phyloP scores from a whole-genome alignment of 768 basidiomycete species.

The Rickenella mellea region DNA sequence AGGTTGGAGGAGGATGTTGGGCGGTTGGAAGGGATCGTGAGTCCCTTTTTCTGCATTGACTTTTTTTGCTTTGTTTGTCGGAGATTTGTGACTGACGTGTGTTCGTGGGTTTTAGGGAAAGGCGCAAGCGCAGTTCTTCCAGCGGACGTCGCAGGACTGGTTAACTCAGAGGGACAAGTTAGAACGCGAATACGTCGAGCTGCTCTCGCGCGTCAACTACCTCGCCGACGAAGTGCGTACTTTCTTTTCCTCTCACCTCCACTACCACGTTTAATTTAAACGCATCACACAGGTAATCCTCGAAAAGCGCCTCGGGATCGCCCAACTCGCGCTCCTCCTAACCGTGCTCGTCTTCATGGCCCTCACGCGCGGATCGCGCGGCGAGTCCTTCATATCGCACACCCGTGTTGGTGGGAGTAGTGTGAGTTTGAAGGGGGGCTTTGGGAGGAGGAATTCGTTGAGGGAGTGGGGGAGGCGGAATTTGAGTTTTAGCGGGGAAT shows the following conservation, averaged over 20 bases:
- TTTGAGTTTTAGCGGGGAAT: slow-evolving; percentile 47
- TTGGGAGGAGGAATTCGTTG: slow-evolving; percentile 17
- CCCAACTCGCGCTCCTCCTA: slow-evolving; percentile 76
- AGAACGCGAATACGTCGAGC: slow-evolving; percentile 60
- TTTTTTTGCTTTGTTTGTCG: background rate
- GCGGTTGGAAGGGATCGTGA: slow-evolving; percentile 63
- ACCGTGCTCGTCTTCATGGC: slow-evolving; percentile 81
- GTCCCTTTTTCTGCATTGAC: slow-evolving; percentile 17
- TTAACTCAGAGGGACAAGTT: slow-evolving; percentile 56
- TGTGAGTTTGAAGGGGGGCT: slow-evolving; percentile 5
- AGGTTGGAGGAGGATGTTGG: slow-evolving; percentile 73
- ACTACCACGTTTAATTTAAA: background rate
- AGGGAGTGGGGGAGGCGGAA: slow-evolving; percentile 50
- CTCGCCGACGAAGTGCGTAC: slow-evolving; percentile 69
- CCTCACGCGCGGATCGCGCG: slow-evolving; percentile 66
- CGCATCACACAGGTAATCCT: slow-evolving; percentile 50
- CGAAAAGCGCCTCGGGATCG: slow-evolving; percentile 84
- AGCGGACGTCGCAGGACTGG: slow-evolving; percentile 56
- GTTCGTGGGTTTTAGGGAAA: slow-evolving; percentile 37
- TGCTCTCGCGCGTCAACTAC: slow-evolving; percentile 61
- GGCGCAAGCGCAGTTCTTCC: slow-evolving; percentile 58
- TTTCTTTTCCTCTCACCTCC: background rate
- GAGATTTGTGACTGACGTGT: background rate
- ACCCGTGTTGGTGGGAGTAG: slow-evolving; percentile 1
- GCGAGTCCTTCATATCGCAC: slow-evolving; percentile 12